Percentiles rank a stretch among this genome's conserved stretches.
These are phyloP conservation scores for Leccinum fuscescens DNA, from an alignment of 1,284 basidiomycete species.

Conservation along the genomic window DNA sequence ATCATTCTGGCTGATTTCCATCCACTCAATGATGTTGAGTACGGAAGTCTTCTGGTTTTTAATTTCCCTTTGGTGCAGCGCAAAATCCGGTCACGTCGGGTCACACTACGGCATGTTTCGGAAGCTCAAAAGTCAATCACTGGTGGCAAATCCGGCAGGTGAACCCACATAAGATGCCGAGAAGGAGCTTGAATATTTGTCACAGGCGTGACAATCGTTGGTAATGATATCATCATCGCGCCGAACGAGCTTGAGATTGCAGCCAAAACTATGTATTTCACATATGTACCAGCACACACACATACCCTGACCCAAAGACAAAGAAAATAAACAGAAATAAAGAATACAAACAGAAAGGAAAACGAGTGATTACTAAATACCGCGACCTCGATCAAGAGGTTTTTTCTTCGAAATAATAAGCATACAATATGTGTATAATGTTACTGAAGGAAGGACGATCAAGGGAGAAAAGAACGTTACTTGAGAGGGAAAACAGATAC, in stretches of 20 bases:
- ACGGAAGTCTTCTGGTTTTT: background rate
- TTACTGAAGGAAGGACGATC: background rate
- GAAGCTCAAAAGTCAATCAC: background rate
- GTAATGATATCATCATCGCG: too few relatives aligned
- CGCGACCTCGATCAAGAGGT: slow-evolving; percentile 1
- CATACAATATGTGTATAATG: slow-evolving; percentile 1
- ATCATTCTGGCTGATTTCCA: background rate
- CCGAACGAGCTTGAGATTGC: too few relatives aligned
- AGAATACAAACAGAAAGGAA: background rate
- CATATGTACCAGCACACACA: too few relatives aligned
- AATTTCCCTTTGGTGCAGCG: background rate
- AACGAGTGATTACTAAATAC: slow-evolving; percentile 3
- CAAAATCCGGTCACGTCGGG: background rate
- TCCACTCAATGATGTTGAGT: background rate
- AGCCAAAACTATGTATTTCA: too few relatives aligned
- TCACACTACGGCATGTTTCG: background rate
- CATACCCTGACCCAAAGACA: too few relatives aligned
- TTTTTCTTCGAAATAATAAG: background rate
- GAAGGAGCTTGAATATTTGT: too few relatives aligned
- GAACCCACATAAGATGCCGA: too few relatives aligned
- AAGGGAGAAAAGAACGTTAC: background rate
- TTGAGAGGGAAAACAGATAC: slow-evolving; percentile 8
- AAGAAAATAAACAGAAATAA: too few relatives aligned
- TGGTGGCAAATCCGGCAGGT: too few relatives aligned
- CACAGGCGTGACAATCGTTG: too few relatives aligned